Base-by-base conservation (phyloP, 108 stramenopile genomes). In the Heterococcus sp. region DNA sequence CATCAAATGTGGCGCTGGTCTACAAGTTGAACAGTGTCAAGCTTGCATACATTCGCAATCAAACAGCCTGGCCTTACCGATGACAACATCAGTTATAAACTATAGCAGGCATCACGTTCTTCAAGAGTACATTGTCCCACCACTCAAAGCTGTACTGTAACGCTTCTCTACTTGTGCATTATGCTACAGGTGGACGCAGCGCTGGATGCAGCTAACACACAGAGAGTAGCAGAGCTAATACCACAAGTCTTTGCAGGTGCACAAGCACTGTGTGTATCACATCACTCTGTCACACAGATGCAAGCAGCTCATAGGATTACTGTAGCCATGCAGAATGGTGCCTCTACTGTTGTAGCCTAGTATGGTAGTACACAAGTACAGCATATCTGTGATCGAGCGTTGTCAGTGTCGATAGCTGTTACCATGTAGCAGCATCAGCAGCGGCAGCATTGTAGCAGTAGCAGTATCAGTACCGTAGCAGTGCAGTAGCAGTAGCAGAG, bases 181-280 rank as follows among this genome's bases (percentile, higher is more conserved):
- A n/a, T n/a, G n/a, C n/a, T n/a, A n/a, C n/a, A 58, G 46, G 46
- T 58, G 14, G 79, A 81, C 35, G 79, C 79, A n/a, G 79, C 79
- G 64, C 35, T 81, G 33, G 79, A 81, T 72, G 72, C 72, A 66
- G 66, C 79, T 21, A 81, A 81, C 72, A 71, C 72, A 65, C 70
- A 38, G 3, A 29, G 8, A 29, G 28, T 68, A 32, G 67, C 28
- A 2, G 67, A 29, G 8, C 67, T 81, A 38, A 37, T 81, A 38
- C 71, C 79, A 65, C 34, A 38, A 38, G 63, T 38, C 32, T 81
- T 81, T 29, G 65, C 33, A 38, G 37, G 65, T n/a, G 72, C 63
- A 28, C 79, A 81, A 32, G 79, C 34, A 33, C 36, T 81, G n/a
- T 81, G 79, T 29, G 79, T 81, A 35, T 73, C 71, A 5, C 79